Base-by-base conservation (phyloP, 352 stramenopile genomes). In the Globisporangium canariense region DNA sequence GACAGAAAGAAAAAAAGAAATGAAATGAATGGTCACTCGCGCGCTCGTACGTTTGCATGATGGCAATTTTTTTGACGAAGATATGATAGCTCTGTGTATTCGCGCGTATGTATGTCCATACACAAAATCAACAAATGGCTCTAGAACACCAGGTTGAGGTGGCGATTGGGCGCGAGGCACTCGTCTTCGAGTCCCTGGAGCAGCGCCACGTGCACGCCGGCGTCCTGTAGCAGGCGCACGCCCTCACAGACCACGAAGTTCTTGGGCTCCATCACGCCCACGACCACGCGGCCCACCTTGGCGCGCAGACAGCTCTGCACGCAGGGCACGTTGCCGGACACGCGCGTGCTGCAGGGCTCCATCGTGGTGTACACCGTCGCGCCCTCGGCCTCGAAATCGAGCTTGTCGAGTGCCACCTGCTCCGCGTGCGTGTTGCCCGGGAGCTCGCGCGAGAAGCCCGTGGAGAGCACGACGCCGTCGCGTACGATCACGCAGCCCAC, bases 321-420 rank as follows among this genome's bases (percentile, higher is more conserved):
- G 64, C 89, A 97, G 14, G 87, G 78, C 41, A 78, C 77, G 53
- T 95, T 96, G 1, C 86, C 88, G 10, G 87, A 96, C n/a, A 94
- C 72, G n/a, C 89, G 77, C 65, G 67, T 76, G 73, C 84, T 94
- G 70, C 89, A 97, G 3, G 89, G 87, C 80, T 97, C 89, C 89
- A 97, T 97, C 11, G 87, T 96, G 25, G 87, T 94, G 74, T 94
- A 97, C 30, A 97, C 73, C 2, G 86, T 94, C n/a, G 81, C 70
- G 20, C 73, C 78, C 1, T 61, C 32, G 10, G 88, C 89, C 34
- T 88, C 61, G 40, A 91, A 92, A 55, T 71, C 71, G 49, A 96
- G 83, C 72, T 96, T 96, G 28, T 79, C 64, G 41, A 97, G 75
- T 32, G 87, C 87, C 40, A 93, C 89, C 60, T 97, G 83, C 73